Conservation (phyloP, 305 asterid species). For the Fraxinus angustifolia region DNA sequence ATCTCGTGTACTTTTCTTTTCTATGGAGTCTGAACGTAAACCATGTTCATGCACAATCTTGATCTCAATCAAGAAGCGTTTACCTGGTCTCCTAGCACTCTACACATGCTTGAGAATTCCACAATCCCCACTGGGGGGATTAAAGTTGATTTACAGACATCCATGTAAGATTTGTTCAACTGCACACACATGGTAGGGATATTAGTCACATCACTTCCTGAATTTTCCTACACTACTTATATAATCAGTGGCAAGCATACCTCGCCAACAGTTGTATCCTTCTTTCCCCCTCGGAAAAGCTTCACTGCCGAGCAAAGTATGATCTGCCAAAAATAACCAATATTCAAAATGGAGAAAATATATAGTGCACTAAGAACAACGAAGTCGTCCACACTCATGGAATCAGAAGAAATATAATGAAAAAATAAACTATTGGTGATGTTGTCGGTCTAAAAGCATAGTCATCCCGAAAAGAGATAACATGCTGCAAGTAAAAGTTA, state of each 20-base stretch:
- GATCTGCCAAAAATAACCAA: slow-evolving; percentile 41
- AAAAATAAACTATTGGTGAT: neutral
- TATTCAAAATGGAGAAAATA: neutral
- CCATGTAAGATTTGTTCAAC: slow-evolving; percentile 66
- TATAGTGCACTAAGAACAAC: neutral
- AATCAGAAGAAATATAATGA: neutral
- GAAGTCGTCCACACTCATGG: neutral
- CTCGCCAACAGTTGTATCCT: slow-evolving; percentile 84
- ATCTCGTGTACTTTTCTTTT: neutral
- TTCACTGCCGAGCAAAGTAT: slow-evolving; percentile 92
- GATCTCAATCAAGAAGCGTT: neutral
- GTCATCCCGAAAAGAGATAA: neutral
- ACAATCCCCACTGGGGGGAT: slow-evolving; percentile 73
- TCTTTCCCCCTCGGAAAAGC: slow-evolving; percentile 73
- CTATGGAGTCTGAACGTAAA: neutral
- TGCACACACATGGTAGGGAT: slow-evolving; percentile 34
- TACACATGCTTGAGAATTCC: slow-evolving; percentile 84
- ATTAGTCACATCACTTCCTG: neutral
- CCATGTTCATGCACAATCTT: neutral
- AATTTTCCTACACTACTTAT: neutral
- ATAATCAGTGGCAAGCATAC: slow-evolving; percentile 34
- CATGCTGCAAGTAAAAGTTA: slow-evolving; percentile 22
- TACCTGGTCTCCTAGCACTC: slow-evolving; percentile 94
- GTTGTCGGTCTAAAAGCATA: neutral
- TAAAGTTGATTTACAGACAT: slow-evolving; percentile 69